These are phyloP conservation scores for Leishmania mexicana DNA, from an alignment of 208 protist genomes.

Conservation along the genomic window DNA sequence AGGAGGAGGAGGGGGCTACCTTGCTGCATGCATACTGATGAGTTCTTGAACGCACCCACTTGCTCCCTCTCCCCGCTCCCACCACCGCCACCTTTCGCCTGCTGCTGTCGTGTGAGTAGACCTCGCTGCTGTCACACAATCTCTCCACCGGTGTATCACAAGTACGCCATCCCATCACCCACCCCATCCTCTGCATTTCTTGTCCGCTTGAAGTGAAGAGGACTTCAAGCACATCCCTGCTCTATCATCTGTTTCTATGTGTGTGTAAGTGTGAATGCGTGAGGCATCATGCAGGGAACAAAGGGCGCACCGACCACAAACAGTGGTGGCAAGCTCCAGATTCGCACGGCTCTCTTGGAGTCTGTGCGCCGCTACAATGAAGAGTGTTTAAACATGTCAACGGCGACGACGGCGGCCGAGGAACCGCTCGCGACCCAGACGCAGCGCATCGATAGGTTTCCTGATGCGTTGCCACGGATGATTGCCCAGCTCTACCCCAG, in stretches of 20 bases:
- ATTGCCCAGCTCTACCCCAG: constrained; percentile 10
- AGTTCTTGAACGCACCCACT: neutral
- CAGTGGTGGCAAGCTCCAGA: constrained; percentile 3
- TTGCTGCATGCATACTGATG: neutral
- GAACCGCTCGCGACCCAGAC: neutral
- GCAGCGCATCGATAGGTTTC: constrained; percentile 2
- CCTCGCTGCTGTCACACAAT: neutral
- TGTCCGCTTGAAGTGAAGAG: neutral
- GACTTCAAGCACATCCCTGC: neutral
- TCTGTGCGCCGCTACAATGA: constrained; percentile 14
- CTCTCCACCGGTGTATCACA: neutral
- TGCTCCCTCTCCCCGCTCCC: neutral
- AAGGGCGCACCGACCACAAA: neutral
- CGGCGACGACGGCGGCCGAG: neutral
- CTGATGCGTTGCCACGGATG: constrained; percentile 13
- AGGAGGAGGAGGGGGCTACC: neutral
- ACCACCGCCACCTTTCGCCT: neutral
- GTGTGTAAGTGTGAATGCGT: neutral
- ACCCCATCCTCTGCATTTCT: neutral
- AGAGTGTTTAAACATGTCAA: neutral
- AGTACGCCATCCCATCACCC: neutral
- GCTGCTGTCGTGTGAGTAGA: neutral
- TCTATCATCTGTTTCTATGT: neutral
- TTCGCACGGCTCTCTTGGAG: constrained; percentile 19
- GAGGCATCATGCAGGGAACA: neutral